Evolutionary conservation across 352 stramenopile genomes (phyloP), one percentile per base, ranked within the genome.

Genomic region (Ophiocytium majus): DNA sequence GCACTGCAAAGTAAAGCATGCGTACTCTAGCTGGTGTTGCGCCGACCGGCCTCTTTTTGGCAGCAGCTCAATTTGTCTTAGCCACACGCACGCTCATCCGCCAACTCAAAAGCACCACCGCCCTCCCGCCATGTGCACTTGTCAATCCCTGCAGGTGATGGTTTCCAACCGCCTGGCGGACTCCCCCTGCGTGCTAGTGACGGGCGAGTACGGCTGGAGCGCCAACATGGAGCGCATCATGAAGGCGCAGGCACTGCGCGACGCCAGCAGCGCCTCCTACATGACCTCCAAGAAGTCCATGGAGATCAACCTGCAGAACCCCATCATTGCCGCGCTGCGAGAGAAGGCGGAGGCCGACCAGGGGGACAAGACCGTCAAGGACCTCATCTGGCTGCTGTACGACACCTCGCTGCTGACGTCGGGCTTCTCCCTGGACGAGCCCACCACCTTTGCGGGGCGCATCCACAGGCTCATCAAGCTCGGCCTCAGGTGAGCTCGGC

Each of bases 171-270:
- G 97, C 92, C 96, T 99, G 57, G 96, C 97, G 0, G 96, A 99
- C 89, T 99, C 96, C 76, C 97, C 97, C 50, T 99, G 97, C 89
- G 95, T 97, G 79, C 94, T 99, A 35, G 97, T 99, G 35, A 99
- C 97, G 32, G 97, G 97, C 82, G 97, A 99, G 91, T 99, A 99
- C 91, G 97, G 97, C 89, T 99, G 97, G 97, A 98, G 95, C 83
- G 97, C 97, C 82, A 99, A 99, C 93, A 99, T 99, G 97, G 97
- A 99, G 92, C 96, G 97, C 90, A 99, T 99, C 92, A 99, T 99
- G 97, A 99, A 99, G 92, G 97, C 97, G 9, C 97, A 99, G 92
- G 97, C 97, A 37, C 95, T 99, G 84, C 95, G 97, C 86, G 97
- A 99, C 92, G 95, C 94, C 85, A 96, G 93, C 89, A 98, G 97